Conservation (phyloP, 805 yeast species). For the Lipomyces yamadae region DNA sequence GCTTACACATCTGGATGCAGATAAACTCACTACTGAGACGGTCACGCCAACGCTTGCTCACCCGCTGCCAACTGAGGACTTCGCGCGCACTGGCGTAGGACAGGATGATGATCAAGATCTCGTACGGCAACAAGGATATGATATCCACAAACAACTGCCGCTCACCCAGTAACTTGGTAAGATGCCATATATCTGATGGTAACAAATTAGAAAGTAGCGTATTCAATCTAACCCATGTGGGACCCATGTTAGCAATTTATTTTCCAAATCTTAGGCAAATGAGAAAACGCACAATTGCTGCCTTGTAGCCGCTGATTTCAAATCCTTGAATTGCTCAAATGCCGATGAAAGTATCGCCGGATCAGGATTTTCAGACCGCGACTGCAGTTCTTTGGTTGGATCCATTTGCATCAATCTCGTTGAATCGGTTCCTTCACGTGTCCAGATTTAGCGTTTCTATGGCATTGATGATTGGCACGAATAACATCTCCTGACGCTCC, state of each 20-base stretch:
- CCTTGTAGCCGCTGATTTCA: constrained; percentile 21
- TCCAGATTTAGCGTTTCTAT: not conserved
- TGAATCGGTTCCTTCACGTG: not conserved
- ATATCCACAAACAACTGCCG: constrained; percentile 34
- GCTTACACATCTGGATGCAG: constrained; percentile 25
- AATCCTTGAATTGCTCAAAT: constrained; percentile 21
- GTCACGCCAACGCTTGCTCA: constrained; percentile 31
- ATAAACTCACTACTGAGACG: constrained; percentile 31
- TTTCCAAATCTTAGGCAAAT: too few relatives aligned
- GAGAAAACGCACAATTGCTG: constrained; percentile 25
- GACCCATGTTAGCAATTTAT: too few relatives aligned
- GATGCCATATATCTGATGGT: constrained; percentile 37
- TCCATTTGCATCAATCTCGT: not conserved
- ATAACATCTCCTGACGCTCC: not conserved
- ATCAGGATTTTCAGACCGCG: not conserved
- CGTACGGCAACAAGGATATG: constrained; percentile 29
- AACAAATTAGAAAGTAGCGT: constrained; percentile 23
- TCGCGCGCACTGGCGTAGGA: constrained; percentile 34
- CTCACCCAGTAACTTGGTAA: constrained; percentile 31
- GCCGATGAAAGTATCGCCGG: constrained; percentile 11
- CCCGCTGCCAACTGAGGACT: constrained; percentile 35
- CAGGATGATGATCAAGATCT: constrained; percentile 27
- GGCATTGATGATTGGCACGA: not conserved
- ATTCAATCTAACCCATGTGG: constrained; percentile 16
- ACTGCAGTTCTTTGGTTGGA: not conserved